These are phyloP conservation scores for Ilyonectria robusta DNA, from an alignment of 2,329 filamentous ascomycete species.

Conservation along the genomic window DNA sequence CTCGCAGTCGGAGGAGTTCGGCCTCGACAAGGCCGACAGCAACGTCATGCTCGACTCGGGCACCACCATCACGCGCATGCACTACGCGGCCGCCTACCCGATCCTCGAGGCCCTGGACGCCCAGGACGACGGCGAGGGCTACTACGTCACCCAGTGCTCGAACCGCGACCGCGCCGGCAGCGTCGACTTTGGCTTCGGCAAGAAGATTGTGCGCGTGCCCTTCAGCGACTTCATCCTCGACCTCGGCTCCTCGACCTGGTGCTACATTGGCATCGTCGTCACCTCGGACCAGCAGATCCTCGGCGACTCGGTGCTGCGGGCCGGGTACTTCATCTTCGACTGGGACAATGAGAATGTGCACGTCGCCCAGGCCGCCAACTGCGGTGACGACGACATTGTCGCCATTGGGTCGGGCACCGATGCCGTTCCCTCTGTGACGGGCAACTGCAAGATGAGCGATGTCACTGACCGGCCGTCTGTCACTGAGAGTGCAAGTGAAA, in stretches of 20 bases:
- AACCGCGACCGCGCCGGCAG: constrained; percentile 54
- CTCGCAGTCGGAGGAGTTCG: constrained; percentile 42
- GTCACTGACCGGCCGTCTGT: constrained; percentile 23
- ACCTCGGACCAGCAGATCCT: constrained; percentile 60
- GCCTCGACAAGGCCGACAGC: constrained; percentile 50
- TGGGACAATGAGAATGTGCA: constrained; percentile 61
- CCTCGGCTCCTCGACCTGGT: constrained; percentile 52
- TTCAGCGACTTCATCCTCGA: constrained; percentile 66
- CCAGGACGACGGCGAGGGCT: constrained; percentile 56
- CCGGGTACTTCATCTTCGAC: constrained; percentile 63
- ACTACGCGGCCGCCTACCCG: constrained; percentile 56
- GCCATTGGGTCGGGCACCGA: constrained; percentile 51
- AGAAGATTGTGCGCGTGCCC: constrained; percentile 58
- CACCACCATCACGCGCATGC: constrained; percentile 64
- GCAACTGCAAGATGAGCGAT: constrained; percentile 54
- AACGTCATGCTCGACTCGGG: constrained; percentile 68
- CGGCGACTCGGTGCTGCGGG: constrained; percentile 59
- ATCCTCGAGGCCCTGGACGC: constrained; percentile 62
- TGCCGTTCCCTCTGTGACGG: constrained; percentile 53
- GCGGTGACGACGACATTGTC: constrained; percentile 56
- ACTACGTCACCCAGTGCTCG: constrained; percentile 61
- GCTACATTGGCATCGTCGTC: constrained; percentile 59
- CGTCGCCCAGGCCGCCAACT: constrained; percentile 58
- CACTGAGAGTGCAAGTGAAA: background rate
- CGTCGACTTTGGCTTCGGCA: constrained; percentile 64